These are phyloP conservation scores for Neurospora cerealis DNA, from an alignment of 495 filamentous ascomycete genomes.

Conservation along the genomic window DNA sequence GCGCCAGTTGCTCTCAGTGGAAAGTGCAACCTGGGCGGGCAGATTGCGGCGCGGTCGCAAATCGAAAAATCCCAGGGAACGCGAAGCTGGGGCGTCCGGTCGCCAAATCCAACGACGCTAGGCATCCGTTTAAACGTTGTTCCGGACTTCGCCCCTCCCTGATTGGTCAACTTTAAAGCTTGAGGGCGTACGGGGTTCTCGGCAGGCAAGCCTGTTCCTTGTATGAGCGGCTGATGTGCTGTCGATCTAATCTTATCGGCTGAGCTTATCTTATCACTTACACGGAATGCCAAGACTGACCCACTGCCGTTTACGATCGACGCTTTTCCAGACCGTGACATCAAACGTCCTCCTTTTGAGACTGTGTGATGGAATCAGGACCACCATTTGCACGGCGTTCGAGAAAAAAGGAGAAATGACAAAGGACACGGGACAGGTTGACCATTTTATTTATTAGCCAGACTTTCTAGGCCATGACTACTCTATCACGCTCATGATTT, in stretches of 20 bases:
- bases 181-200: background rate
- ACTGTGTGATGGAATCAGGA: background rate
- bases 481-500: background rate
- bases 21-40: background rate
- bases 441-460: background rate
- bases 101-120: slow-evolving; percentile 24
- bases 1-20: slow-evolving; percentile 1
- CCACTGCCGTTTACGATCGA: background rate
- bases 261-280: slow-evolving; percentile 5
- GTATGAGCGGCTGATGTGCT: background rate
- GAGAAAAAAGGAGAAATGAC: background rate
- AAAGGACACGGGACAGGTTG: background rate
- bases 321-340: background rate
- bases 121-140: slow-evolving; percentile 13
- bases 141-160: background rate
- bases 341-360: background rate
- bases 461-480: background rate
- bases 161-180: background rate
- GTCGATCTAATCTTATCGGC: slow-evolving; percentile 4
- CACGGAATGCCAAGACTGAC: background rate
- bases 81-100: slow-evolving; percentile 16
- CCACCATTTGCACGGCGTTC: background rate
- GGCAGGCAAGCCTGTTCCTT: background rate
- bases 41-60: slow-evolving; percentile 6
- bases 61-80: slow-evolving; percentile 19